Percentiles rank a stretch among this genome's conserved stretches.
Conservation (phyloP, 805 yeast genomes). For the Wickerhamomyces queroliae region DNA sequence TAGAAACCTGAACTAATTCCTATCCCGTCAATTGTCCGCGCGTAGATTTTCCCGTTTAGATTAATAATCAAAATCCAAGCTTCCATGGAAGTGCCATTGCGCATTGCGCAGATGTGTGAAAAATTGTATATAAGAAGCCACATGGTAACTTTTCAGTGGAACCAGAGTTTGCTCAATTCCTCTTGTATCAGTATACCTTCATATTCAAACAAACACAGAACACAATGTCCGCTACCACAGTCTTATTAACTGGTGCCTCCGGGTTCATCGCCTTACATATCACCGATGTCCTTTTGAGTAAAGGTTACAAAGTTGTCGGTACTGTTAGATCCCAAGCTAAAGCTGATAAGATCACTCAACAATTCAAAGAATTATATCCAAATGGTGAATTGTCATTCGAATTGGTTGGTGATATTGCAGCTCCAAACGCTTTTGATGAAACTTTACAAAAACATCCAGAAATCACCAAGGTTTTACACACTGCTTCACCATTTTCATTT, state of each 20-base stretch:
- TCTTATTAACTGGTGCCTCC: slow-evolving; percentile 38
- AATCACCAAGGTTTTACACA: slow-evolving; percentile 43
- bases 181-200: neutral
- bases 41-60: no score
- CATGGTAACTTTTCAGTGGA: neutral
- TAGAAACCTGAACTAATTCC: no score
- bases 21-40: no score
- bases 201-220: neutral
- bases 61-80: no score
- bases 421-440: slow-evolving; percentile 33
- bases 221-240: slow-evolving; percentile 4
- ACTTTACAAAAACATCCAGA: slow-evolving; percentile 36
- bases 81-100: no score
- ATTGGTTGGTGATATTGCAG: slow-evolving; percentile 37
- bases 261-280: slow-evolving; percentile 41
- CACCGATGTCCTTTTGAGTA: slow-evolving; percentile 26
- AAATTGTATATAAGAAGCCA: no score
- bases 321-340: slow-evolving; percentile 12
- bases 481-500: slow-evolving; percentile 43
- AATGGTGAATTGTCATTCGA: slow-evolving; percentile 30
- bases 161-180: neutral
- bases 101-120: no score
- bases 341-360: slow-evolving; percentile 21
- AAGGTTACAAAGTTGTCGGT: slow-evolving; percentile 33
- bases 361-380: slow-evolving; percentile 18